A percentile compares a stretch with the other conserved stretches of the same genome.
Evolutionary conservation across 1,284 basidiomycete genomes (phyloP).

Genomic region (Bondarzewia mesenterica): DNA sequence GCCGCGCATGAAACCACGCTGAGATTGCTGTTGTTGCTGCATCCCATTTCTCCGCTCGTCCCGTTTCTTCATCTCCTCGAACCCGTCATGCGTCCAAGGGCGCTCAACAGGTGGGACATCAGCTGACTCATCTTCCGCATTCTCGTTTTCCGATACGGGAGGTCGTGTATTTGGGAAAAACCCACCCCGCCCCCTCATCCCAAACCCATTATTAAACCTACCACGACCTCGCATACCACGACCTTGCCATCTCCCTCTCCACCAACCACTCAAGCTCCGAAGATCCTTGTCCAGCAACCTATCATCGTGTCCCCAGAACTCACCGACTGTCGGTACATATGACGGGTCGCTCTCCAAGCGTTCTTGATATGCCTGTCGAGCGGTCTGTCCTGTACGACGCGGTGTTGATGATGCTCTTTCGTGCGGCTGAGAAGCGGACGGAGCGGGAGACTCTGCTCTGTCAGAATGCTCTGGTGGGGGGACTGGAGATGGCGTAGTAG

Average conservation of each 20-base stretch:
- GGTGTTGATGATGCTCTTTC: conserved; percentile 3
- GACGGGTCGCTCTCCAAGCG: conserved; percentile 76
- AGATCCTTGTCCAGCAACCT: conserved; percentile 69
- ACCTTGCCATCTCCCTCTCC: conserved; percentile 70
- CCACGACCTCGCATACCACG: conserved; percentile 53
- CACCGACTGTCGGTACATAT: conserved; percentile 78
- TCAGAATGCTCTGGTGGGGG: conserved; percentile 6
- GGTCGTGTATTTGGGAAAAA: conserved; percentile 19
- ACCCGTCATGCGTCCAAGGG: conserved; percentile 76
- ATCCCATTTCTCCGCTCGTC: conserved; percentile 43
- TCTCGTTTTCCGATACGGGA: neutral
- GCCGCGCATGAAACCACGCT: conserved; percentile 20
- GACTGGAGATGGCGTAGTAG: conserved; percentile 12
- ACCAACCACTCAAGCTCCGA: conserved; percentile 72
- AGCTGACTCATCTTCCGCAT: conserved; percentile 1
- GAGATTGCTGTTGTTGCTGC: conserved; percentile 2
- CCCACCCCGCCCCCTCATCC: conserved; percentile 43
- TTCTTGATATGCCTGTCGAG: conserved; percentile 71
- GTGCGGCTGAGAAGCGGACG: neutral
- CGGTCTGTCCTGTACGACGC: conserved; percentile 46
- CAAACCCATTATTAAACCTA: conserved; percentile 19
- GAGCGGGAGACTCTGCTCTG: conserved; percentile 4
- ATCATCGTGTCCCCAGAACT: conserved; percentile 90
- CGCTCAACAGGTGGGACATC: conserved; percentile 54
- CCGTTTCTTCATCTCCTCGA: conserved; percentile 71